These are phyloP conservation scores for Sistotremastrum niveocremeum DNA, from an alignment of 768 basidiomycete species.

Conservation along the genomic window DNA sequence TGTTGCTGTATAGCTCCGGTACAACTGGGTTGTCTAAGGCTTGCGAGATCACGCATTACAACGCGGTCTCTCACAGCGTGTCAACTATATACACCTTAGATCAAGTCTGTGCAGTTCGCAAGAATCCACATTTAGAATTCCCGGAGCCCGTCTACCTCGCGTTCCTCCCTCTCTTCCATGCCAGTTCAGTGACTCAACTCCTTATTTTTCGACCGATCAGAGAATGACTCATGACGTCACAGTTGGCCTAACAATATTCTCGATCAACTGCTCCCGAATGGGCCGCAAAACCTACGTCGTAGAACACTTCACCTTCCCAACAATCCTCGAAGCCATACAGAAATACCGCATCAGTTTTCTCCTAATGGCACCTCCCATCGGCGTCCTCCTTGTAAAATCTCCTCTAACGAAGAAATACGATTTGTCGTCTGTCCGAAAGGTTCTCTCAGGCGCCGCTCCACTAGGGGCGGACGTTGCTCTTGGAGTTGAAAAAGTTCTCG, in stretches of 20 bases:
- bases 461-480: constrained; percentile 17
- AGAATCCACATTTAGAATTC: background rate
- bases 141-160: background rate
- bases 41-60: background rate
- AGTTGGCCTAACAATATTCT: background rate
- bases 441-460: constrained; percentile 25
- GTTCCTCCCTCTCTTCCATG: background rate
- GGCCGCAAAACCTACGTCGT: background rate
- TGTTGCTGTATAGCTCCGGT: background rate
- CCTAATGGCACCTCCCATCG: constrained; percentile 21
- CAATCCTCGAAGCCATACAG: background rate
- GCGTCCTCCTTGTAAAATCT: constrained; percentile 21
- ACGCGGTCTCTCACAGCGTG: background rate
- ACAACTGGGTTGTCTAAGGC: background rate
- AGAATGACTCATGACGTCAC: background rate
- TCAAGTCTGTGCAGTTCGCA: background rate
- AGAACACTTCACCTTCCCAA: background rate
- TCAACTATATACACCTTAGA: background rate
- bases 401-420: constrained; percentile 21
- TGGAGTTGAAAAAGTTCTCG: constrained; percentile 13
- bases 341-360: constrained; percentile 1
- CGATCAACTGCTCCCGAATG: background rate
- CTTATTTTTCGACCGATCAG: background rate
- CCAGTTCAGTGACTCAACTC: background rate
- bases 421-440: constrained; percentile 17